Evolutionary conservation across 164 flowering plant species (phyloP).

Genomic region (Kingdonia uniflora): DNA sequence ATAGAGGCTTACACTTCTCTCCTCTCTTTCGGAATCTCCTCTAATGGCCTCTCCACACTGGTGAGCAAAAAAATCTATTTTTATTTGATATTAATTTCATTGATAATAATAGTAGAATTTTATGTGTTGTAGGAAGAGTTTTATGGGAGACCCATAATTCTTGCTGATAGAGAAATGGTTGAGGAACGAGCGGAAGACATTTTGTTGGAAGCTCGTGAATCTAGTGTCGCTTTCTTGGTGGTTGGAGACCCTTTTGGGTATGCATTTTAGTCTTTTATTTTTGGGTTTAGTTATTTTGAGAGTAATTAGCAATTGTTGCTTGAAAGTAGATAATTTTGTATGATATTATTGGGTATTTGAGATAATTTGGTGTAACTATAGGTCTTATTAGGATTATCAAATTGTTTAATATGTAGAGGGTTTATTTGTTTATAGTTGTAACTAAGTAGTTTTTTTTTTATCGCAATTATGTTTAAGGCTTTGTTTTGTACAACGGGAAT

Average conservation of each 20-base stretch:
- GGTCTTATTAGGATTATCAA: neutral
- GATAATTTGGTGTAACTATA: neutral
- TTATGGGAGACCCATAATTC: constrained; percentile 23
- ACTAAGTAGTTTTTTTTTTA: too few relatives aligned
- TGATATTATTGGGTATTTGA: neutral
- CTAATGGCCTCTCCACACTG: constrained; percentile 62
- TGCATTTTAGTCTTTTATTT: neutral
- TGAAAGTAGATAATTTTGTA: neutral
- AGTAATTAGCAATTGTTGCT: neutral
- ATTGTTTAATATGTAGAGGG: neutral
- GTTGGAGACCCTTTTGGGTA: constrained; percentile 99
- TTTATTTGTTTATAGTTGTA: too few relatives aligned
- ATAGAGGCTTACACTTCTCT: constrained; percentile 48
- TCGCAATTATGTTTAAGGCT: too few relatives aligned
- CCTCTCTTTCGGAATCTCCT: constrained; percentile 22
- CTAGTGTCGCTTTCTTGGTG: constrained; percentile 83
- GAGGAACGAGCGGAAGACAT: constrained; percentile 75
- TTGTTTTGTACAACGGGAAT: too few relatives aligned
- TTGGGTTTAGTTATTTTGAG: neutral
- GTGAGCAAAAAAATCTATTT: too few relatives aligned
- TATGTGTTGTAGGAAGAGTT: constrained; percentile 12
- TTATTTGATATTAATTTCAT: too few relatives aligned
- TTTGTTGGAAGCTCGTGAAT: constrained; percentile 40
- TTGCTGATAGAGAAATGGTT: constrained; percentile 88
- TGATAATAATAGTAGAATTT: too few relatives aligned